A percentile compares a stretch with the other conserved stretches of the same genome.
Conservation (phyloP, 768 basidiomycete species). For the Lactifluus volemus region DNA sequence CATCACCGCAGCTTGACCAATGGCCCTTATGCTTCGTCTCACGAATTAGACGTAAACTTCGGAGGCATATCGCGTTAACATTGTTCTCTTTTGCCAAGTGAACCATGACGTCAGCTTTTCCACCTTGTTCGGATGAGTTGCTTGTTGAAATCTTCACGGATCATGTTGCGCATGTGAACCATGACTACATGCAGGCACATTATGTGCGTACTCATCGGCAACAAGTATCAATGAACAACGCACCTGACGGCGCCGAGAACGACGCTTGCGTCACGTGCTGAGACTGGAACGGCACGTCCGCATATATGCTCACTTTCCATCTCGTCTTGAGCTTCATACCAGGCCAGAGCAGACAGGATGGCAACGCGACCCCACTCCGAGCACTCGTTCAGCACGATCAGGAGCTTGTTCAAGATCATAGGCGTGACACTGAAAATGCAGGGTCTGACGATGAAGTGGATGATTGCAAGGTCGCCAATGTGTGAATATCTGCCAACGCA, state of each 20-base stretch:
- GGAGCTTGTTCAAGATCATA: constrained; percentile 73
- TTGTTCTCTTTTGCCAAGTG: constrained; percentile 84
- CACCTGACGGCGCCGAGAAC: constrained; percentile 93
- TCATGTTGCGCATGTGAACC: constrained; percentile 87
- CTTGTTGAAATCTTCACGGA: constrained; percentile 74
- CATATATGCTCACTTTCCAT: constrained; percentile 99
- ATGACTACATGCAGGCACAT: constrained; percentile 66
- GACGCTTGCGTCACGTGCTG: constrained; percentile 92
- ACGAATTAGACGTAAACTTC: constrained; percentile 99
- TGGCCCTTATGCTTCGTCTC: constrained; percentile 86
- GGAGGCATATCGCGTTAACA: constrained; percentile 89
- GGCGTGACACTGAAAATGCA: constrained; percentile 76
- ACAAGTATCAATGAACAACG: constrained; percentile 12
- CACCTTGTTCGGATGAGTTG: constrained; percentile 84
- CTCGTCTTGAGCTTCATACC: constrained; percentile 77
- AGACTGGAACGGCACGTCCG: constrained; percentile 96
- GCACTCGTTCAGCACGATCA: constrained; percentile 95
- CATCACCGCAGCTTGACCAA: constrained; percentile 93
- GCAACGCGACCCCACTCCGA: constrained; percentile 99
- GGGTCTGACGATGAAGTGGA: constrained; percentile 49
- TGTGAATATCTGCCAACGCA: constrained; percentile 88
- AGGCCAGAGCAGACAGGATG: constrained; percentile 75
- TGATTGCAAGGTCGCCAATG: constrained; percentile 49
- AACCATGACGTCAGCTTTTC: constrained; percentile 99
- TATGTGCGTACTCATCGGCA: not conserved